Base-by-base conservation (phyloP, 148 eudicot genomes). In the Nyssa sinensis region DNA sequence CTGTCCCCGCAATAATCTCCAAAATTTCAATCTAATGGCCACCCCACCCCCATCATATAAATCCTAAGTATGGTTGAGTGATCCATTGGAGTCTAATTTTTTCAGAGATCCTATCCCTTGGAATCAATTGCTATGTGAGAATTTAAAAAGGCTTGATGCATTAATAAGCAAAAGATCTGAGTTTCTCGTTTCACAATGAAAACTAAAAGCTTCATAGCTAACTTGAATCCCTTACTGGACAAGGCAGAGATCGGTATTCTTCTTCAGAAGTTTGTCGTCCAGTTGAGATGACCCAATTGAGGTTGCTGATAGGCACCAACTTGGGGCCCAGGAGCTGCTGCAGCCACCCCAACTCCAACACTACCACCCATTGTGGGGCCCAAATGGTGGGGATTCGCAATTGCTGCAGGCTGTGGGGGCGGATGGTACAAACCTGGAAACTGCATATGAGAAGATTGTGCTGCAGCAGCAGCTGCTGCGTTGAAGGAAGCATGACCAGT, bases 371-470 rank as follows among this genome's bases (percentile, higher is more conserved):
- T 77, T 31, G 79, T 70, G 47, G 85, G 79, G 0, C 89, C 91
- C 86, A 91, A 2, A 74, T 85, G 95, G 75, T 94, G 98, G 65
- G 88, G 88, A 66, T 76, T 89, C 1, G 91, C 86, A n/a, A 93
- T 86, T 27, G 83, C 80, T 24, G 85, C 60, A 1, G 90, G 84
- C 73, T 91, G 97, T 5, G 86, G 80, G 23, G 74, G 83, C 71
- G 69, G 84, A 78, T 86, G 93, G 78, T 91, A 94, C 87, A 89
- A 72, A 31, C 93, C 97, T 1, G 86, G 88, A 76, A 90, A 92
- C 80, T 89, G 96, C 91, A 90, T 79, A 64, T 88, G 96, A 30
- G 96, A 94, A 32, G 96, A 88, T 71, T 88, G 98, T 5, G 94
- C 86, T 12, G 66, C 78, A 13, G 78, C 86, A 2, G 82, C 88